A percentile compares a stretch with the other conserved stretches of the same genome.
These are phyloP conservation scores for Oryza australiensis DNA, from an alignment of 176 grass and related monocot genomes.

Conservation along the genomic window DNA sequence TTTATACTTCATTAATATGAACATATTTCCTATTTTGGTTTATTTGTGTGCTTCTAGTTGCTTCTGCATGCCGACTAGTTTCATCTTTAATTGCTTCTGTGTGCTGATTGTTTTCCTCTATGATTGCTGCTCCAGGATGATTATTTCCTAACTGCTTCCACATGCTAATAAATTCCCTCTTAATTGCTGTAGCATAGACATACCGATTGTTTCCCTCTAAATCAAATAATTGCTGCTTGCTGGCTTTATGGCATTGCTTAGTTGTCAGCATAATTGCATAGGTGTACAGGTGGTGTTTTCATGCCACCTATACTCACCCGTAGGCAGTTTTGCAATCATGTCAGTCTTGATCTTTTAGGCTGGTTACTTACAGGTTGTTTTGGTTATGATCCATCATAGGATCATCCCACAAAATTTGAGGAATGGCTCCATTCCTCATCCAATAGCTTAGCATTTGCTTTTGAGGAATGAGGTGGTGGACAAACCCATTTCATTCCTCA, in stretches of 20 bases:
- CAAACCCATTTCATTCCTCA: too few species aligned
- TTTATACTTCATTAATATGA: background rate
- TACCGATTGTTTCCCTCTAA: background rate
- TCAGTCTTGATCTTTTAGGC: slow-evolving; percentile 4
- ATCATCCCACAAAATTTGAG: too few species aligned
- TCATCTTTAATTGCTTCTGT: too few species aligned
- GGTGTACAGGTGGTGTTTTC: background rate
- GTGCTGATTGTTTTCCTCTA: too few species aligned
- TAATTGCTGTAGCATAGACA: too few species aligned
- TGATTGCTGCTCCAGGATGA: too few species aligned
- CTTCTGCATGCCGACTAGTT: too few species aligned
- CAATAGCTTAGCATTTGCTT: too few species aligned
- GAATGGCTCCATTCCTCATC: too few species aligned
- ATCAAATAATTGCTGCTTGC: background rate
- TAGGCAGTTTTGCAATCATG: background rate
- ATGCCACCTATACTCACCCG: background rate
- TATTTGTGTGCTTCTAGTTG: background rate
- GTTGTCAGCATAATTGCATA: background rate
- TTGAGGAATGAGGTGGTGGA: too few species aligned
- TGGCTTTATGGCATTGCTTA: background rate
- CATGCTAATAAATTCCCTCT: background rate
- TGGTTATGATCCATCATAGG: too few species aligned
- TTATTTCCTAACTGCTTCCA: too few species aligned
- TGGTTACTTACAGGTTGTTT: background rate
- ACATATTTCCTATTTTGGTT: background rate